A percentile compares a stretch with the other conserved stretches of the same genome.
Conservation (phyloP, 257 asterid genomes). For the Anisodus acutangulus region DNA sequence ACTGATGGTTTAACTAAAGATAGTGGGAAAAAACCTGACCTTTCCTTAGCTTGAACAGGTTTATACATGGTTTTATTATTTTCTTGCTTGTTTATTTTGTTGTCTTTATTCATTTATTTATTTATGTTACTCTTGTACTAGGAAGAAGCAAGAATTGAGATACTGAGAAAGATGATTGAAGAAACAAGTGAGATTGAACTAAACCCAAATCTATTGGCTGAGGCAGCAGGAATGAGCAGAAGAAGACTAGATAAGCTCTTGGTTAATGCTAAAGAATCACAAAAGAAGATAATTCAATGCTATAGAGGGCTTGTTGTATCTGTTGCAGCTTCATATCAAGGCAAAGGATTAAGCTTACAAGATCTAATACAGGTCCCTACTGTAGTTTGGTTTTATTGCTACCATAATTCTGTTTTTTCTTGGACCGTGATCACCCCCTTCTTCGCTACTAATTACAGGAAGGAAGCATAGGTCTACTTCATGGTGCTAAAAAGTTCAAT, state of each 20-base stretch:
- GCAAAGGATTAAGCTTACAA: conserved; percentile 66
- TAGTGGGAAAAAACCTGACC: neutral
- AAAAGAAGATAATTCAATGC: conserved; percentile 53
- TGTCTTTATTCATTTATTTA: neutral
- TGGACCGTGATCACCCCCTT: neutral
- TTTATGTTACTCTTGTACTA: conserved; percentile 17
- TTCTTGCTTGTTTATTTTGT: neutral
- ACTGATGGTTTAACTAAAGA: neutral
- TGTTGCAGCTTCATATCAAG: conserved; percentile 63
- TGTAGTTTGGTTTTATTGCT: neutral
- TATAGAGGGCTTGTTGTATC: conserved; percentile 64
- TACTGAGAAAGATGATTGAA: conserved; percentile 39
- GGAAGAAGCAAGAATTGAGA: conserved; percentile 65
- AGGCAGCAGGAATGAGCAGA: conserved; percentile 59
- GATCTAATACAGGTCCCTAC: conserved; percentile 64
- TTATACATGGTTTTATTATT: neutral
- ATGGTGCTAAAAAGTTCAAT: conserved; percentile 64
- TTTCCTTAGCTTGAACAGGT: neutral
- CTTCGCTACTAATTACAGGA: conserved; percentile 46
- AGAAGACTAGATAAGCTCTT: conserved; percentile 51
- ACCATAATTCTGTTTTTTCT: neutral
- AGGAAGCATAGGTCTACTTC: conserved; percentile 73
- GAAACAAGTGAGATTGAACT: conserved; percentile 40
- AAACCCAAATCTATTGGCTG: conserved; percentile 54
- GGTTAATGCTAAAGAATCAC: conserved; percentile 62